A percentile compares a stretch with the other conserved stretches of the same genome.
Evolutionary conservation across 2,329 filamentous ascomycete species (phyloP).

Genomic region (Aspergillus pseudoglaucus): DNA sequence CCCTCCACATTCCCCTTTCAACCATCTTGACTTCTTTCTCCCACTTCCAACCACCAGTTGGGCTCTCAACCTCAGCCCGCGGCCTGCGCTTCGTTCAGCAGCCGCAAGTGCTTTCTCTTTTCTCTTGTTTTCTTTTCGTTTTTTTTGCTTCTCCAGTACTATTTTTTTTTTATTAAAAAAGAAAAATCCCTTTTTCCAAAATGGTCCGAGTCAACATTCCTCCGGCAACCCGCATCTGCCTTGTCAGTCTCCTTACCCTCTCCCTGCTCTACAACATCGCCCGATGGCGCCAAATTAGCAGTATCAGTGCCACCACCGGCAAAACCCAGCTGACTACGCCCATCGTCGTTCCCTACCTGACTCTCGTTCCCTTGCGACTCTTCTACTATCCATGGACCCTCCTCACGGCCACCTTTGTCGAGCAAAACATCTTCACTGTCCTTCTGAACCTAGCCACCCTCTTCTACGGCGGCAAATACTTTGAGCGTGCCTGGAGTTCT

Average conservation of each 20-base stretch:
- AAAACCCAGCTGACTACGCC: conserved; percentile 23
- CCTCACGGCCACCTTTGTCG: conserved; percentile 75
- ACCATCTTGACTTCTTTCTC: conserved; percentile 2
- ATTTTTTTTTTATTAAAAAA: background rate
- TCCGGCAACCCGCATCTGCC: conserved; percentile 76
- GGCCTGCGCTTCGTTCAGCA: conserved; percentile 13
- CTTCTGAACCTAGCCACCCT: conserved; percentile 69
- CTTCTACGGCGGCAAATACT: conserved; percentile 87
- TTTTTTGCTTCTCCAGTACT: background rate
- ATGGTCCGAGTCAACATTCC: conserved; percentile 89
- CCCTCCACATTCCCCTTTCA: background rate
- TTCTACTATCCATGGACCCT: conserved; percentile 92
- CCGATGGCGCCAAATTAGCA: conserved; percentile 51
- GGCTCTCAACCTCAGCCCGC: conserved; percentile 14
- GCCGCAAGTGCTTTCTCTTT: conserved; percentile 11
- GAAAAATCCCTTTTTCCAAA: conserved; percentile 33
- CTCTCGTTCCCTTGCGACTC: conserved; percentile 75
- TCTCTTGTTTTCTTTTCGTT: background rate
- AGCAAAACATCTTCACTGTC: conserved; percentile 87
- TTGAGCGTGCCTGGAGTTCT: conserved; percentile 93
- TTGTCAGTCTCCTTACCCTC: conserved; percentile 67
- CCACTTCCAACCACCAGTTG: conserved; percentile 3
- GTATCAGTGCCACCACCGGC: conserved; percentile 50
- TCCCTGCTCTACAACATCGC: conserved; percentile 70
- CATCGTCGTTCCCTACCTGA: conserved; percentile 77